These are phyloP conservation scores for Arabis alpina DNA, from an alignment of 345 rosid genomes.

Conservation along the genomic window DNA sequence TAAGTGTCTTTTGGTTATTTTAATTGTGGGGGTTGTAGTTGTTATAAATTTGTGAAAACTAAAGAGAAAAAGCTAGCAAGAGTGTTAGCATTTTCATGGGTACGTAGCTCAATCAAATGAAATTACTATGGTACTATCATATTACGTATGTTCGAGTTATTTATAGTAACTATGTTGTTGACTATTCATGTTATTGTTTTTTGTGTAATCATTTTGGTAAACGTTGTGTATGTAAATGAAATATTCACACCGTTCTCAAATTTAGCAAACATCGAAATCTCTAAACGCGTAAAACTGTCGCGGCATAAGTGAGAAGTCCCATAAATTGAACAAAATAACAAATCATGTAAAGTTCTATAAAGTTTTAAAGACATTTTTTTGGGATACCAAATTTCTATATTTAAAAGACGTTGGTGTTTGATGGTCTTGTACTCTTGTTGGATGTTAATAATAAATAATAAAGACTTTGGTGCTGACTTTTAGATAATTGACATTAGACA, in stretches of 20 bases:
- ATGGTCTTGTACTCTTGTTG: not conserved
- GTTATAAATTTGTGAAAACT: not conserved
- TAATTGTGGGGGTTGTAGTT: conserved; percentile 28
- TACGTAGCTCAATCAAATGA: not conserved
- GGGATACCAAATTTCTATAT: not conserved
- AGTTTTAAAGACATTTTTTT: not conserved
- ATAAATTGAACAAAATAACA: too few species aligned
- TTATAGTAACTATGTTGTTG: too few species aligned
- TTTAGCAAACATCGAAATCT: too few species aligned
- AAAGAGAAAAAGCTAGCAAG: not conserved
- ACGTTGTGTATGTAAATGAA: too few species aligned
- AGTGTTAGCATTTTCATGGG: not conserved
- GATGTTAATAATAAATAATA: not conserved
- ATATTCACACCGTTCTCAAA: too few species aligned
- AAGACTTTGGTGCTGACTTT: conserved; percentile 27
- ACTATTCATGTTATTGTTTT: too few species aligned
- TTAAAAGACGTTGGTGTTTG: not conserved
- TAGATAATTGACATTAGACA: conserved; percentile 37
- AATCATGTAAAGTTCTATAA: too few species aligned
- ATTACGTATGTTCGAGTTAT: not conserved
- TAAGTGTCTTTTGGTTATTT: conserved; percentile 30
- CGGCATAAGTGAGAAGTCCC: too few species aligned
- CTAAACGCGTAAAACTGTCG: too few species aligned
- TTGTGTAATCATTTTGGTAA: not conserved
- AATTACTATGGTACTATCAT: not conserved